Conservation (phyloP, 805 yeast genomes). For the Candida verbasci region DNA sequence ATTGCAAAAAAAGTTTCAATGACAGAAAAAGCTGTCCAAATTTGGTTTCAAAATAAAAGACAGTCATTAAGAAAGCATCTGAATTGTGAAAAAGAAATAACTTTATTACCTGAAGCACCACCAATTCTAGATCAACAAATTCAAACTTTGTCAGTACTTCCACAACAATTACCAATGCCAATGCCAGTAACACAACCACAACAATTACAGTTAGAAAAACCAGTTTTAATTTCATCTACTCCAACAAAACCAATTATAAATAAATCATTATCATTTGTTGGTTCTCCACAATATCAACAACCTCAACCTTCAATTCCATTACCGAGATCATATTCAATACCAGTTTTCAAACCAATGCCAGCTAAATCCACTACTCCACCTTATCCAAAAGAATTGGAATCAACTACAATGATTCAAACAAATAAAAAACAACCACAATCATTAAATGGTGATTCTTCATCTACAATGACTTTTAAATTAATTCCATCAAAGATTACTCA, state of each 20-base stretch:
- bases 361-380: not conserved
- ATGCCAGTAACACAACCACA: too few relatives aligned
- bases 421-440: conserved; percentile 31
- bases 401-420: conserved; percentile 15
- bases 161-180: not conserved
- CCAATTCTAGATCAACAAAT: conserved; percentile 1
- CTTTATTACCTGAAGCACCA: conserved; percentile 41
- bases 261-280: conserved; percentile 21
- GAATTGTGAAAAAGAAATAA: conserved; percentile 33
- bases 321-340: conserved; percentile 17
- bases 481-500: conserved; percentile 20
- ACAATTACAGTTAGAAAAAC: conserved; percentile 8
- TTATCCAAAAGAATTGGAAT: not conserved
- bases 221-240: conserved; percentile 19
- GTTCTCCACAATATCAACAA: conserved; percentile 12
- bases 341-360: conserved; percentile 5
- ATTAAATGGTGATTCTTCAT: conserved; percentile 23
- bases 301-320: conserved; percentile 14
- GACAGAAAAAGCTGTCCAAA: conserved; percentile 98
- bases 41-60: conserved; percentile 96
- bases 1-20: conserved; percentile 80
- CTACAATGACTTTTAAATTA: conserved; percentile 35
- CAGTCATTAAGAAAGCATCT: conserved; percentile 65
- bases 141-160: too few relatives aligned
- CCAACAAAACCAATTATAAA: conserved; percentile 19